These are phyloP conservation scores for Suhomyces yuchorum DNA, from an alignment of 1,139 yeast species.

Conservation along the genomic window DNA sequence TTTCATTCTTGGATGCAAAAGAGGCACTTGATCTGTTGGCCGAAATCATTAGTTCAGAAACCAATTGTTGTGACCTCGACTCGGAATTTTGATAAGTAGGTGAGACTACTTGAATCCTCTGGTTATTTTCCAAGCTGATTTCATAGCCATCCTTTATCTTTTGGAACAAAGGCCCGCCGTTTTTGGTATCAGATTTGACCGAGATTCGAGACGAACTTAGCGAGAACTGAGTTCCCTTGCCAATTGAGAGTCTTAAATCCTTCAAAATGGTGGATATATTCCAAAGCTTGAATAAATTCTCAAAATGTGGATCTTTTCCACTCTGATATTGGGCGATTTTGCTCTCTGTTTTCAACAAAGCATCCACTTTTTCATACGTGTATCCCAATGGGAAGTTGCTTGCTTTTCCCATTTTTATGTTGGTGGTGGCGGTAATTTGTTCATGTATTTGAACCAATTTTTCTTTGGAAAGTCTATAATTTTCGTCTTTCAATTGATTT, in stretches of 20 bases:
- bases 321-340: conserved; percentile 12
- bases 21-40: conserved; percentile 68
- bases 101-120: conserved; percentile 17
- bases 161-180: conserved; percentile 3
- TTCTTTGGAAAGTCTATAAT: conserved; percentile 21
- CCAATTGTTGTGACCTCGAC: conserved; percentile 56
- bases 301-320: conserved; percentile 22
- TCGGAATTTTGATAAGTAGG: conserved; percentile 22
- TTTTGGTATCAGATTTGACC: conserved; percentile 15
- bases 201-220: conserved; percentile 19
- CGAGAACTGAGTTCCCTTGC: conserved; percentile 24
- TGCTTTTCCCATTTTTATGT: conserved; percentile 27
- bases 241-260: conserved; percentile 25
- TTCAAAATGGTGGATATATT: conserved; percentile 32
- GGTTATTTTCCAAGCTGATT: conserved; percentile 12
- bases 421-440: conserved; percentile 19
- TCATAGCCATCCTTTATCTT: conserved; percentile 21
- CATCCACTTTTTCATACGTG: conserved; percentile 41
- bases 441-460: conserved; percentile 18
- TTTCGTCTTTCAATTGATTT: conserved; percentile 18
- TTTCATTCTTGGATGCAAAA: conserved; percentile 44
- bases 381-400: conserved; percentile 37
- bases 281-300: conserved; percentile 33
- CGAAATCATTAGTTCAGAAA: conserved; percentile 79
- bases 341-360: conserved; percentile 26